phyloP scores from a whole-genome alignment of 441 rosid genomes.

The Populus hybrid region DNA sequence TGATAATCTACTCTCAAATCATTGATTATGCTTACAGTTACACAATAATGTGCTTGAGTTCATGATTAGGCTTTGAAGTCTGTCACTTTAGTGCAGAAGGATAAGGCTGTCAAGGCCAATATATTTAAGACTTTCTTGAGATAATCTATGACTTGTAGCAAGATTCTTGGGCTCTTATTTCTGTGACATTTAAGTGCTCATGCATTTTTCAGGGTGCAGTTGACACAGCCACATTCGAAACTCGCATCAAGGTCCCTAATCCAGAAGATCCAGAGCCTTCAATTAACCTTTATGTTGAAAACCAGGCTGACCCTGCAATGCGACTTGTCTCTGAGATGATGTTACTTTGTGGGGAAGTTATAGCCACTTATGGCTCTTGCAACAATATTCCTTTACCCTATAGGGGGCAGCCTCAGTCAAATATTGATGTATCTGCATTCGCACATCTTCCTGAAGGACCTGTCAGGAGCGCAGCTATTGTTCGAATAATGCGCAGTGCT shows the following conservation, averaged over 20 bases:
- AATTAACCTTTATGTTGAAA: slow-evolving; percentile 81
- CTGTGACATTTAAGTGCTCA: slow-evolving; percentile 6
- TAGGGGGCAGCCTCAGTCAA: slow-evolving; percentile 95
- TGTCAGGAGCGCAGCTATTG: slow-evolving; percentile 70
- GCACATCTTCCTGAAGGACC: slow-evolving; percentile 97
- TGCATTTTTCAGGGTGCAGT: slow-evolving; percentile 71
- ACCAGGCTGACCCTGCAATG: slow-evolving; percentile 92
- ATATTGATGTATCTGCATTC: slow-evolving; percentile 76
- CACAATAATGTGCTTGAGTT: background rate
- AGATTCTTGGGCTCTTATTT: slow-evolving; percentile 2
- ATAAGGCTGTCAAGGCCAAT: background rate
- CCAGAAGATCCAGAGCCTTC: slow-evolving; percentile 83
- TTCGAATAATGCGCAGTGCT: slow-evolving; percentile 84
- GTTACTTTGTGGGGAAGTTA: slow-evolving; percentile 93
- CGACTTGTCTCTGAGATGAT: slow-evolving; percentile 96
- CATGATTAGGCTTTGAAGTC: background rate
- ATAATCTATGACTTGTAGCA: background rate
- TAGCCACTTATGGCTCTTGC: slow-evolving; percentile 75
- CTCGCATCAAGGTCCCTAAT: slow-evolving; percentile 84
- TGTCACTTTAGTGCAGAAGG: background rate
- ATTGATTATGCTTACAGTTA: background rate
- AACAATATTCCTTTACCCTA: slow-evolving; percentile 83
- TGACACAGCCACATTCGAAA: slow-evolving; percentile 72
- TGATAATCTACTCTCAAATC: background rate
- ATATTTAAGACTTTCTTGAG: background rate